Base-by-base conservation (phyloP, 192 early-diverging fungal species). In the Diversispora epigaea region DNA sequence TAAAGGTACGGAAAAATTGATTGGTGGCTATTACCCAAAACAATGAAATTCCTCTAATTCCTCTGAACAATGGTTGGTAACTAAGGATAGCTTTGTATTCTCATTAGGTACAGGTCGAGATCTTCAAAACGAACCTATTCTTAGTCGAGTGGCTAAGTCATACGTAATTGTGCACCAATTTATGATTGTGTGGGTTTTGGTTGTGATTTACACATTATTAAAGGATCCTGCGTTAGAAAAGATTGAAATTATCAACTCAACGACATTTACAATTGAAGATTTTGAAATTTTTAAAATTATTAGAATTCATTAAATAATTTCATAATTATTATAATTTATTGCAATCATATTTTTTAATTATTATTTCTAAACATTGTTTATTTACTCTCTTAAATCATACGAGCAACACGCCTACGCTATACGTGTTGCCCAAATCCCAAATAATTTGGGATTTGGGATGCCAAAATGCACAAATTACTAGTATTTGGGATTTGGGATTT, bases 61-160 rank as follows among this genome's bases (percentile, higher is more conserved):
- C 6, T 46, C 44, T 3, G 25, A 22, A 22, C 8, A 12, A 52
- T 68, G 46, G 46, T 4, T 52, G 17, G 19, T 10, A 8, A 68
- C 46, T 7, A 68, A 44, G 10, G 66, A 68, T 14, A 68, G 66
- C 49, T 68, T 68, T 68, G 49, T 68, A 25, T 68, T 68, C 32
- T 68, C 66, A 46, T 68, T 68, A 1, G 44, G 39, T 43, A 9
- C n/a, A 15, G 64, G 64, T 3, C n/a, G 41, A 12, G 47, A 32
- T 68, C 14, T 21, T 19, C 9, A 46, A 25, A 50, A 4, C 17
- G n/a, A 25, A 9, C 10, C 21, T 11, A 47, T 46, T 68, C 32
- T 46, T 11, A 52, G 44, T 22, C 45, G 66, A 52, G 47, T 52
- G 45, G 4, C 4, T 11, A 46, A 50, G 66, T 45, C 8, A 52